A percentile compares a stretch with the other conserved stretches of the same genome.
These are phyloP conservation scores for Hymenoscyphus fructigenus DNA, from an alignment of 2,329 filamentous ascomycete species.

Conservation along the genomic window DNA sequence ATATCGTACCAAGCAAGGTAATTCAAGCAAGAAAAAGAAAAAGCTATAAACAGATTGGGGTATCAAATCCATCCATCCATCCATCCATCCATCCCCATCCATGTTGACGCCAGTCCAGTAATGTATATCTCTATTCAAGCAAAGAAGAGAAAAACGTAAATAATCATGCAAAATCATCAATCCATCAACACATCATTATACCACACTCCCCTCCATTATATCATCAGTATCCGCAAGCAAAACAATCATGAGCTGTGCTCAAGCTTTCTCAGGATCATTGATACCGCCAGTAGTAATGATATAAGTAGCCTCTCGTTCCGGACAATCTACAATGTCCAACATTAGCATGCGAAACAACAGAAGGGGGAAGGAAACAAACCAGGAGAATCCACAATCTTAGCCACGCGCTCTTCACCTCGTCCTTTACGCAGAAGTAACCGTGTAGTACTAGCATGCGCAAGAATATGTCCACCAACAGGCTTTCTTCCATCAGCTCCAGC, in stretches of 20 bases:
- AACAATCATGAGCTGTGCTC: slow-evolving; percentile 8
- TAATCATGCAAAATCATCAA: too few species aligned
- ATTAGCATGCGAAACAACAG: neutral
- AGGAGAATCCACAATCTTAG: slow-evolving; percentile 67
- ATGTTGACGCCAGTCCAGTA: too few species aligned
- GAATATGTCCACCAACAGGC: slow-evolving; percentile 65
- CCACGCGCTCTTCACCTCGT: slow-evolving; percentile 67
- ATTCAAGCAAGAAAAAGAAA: too few species aligned
- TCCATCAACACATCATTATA: too few species aligned
- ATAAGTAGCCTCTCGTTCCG: slow-evolving; percentile 68
- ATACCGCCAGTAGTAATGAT: slow-evolving; percentile 70
- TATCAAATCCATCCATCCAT: too few species aligned
- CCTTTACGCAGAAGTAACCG: slow-evolving; percentile 66
- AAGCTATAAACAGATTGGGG: too few species aligned
- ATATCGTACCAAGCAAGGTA: too few species aligned
- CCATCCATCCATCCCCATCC: too few species aligned
- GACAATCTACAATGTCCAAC: slow-evolving; percentile 53
- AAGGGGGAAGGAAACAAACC: slow-evolving; percentile 42
- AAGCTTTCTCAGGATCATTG: slow-evolving; percentile 64
- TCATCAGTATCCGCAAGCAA: too few species aligned
- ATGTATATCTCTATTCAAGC: too few species aligned
- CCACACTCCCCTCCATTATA: too few species aligned
- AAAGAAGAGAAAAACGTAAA: too few species aligned
- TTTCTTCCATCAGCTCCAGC: slow-evolving; percentile 67
- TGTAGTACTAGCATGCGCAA: slow-evolving; percentile 68